Conservation (phyloP, 2,329 filamentous ascomycete species). For the Apiospora phragmitis region DNA sequence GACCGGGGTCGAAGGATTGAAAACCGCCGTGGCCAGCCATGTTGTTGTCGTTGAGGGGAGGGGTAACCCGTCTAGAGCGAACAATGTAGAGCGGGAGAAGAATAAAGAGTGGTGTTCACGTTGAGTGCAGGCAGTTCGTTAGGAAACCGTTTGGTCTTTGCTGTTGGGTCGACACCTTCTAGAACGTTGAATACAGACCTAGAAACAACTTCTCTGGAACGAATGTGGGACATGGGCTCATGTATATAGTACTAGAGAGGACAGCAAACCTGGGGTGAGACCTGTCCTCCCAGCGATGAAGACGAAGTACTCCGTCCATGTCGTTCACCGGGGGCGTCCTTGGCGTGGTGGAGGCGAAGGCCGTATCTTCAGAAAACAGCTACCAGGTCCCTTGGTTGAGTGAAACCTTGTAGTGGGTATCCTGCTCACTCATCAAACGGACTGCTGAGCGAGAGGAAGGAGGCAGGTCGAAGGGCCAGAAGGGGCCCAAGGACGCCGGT, state of each 20-base stretch:
- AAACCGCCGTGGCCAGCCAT: constrained; percentile 37
- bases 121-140: not conserved
- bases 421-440: constrained; percentile 8
- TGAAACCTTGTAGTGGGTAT: constrained; percentile 8
- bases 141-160: not conserved
- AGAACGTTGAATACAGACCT: not conserved
- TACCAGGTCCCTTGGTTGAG: constrained; percentile 6
- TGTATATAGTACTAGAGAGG: not conserved
- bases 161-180: not conserved
- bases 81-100: not conserved
- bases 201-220: not conserved
- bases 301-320: not conserved
- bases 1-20: constrained; percentile 28
- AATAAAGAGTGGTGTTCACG: not conserved
- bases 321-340: not conserved
- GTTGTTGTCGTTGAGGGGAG: not conserved
- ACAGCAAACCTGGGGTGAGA: not conserved
- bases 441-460: not conserved
- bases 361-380: not conserved
- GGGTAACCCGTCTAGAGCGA: not conserved
- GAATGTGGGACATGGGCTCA: not conserved
- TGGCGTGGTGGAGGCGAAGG: not conserved
- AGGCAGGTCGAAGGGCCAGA: not conserved
- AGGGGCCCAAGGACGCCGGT: not conserved
- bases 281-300: not conserved